Base-by-base conservation (phyloP, 2,329 filamentous ascomycete genomes). In the Fusarium sp. region DNA sequence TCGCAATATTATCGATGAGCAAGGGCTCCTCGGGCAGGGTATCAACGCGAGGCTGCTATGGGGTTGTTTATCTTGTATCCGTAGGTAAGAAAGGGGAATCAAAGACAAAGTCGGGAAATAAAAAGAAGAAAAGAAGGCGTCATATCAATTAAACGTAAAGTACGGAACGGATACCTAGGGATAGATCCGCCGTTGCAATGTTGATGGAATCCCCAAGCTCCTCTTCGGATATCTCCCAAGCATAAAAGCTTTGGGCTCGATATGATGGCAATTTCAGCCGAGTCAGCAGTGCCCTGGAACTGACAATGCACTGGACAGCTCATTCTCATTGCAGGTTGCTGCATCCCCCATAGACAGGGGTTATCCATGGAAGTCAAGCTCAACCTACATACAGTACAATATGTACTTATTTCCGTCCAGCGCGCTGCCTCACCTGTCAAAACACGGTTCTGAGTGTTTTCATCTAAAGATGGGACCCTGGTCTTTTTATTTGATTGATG, bases 1-100 rank as follows among this genome's bases (percentile, higher is more conserved):
- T 71, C 46, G 49, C 63, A 65, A 71, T 70, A 68, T 68, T 59
- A 42, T 70, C 57, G 46, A 70, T n/a, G 68, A 60, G 62, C 62
- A 63, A 59, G 60, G 49, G 54, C 57, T 58, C 51, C 34, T 44
- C 42, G 63, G 49, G 44, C 52, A 69, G 64, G 64, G 68, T 65
- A 65, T 69, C 44, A 57, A 69, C 41, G 52, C 52, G 51, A 70
- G 68, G 59, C 67, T 54, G 59, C 55, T 71, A 48, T 54, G 51
- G 52, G 60, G 34, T 37, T 37, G 34, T 18, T n/a, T 11, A n/a
- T 37, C 34, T 37, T n/a, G 29, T 20, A 20, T 20, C 20, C 20
- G 20, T 34, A 34, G 32, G 32, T 34, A 34, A 61, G 30, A 54
- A 55, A 69, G 41, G 54, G 52, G 57, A 60, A 37, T 37, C 32